phyloP scores from a whole-genome alignment of 768 basidiomycete genomes.

The Suillus cothurnatus region DNA sequence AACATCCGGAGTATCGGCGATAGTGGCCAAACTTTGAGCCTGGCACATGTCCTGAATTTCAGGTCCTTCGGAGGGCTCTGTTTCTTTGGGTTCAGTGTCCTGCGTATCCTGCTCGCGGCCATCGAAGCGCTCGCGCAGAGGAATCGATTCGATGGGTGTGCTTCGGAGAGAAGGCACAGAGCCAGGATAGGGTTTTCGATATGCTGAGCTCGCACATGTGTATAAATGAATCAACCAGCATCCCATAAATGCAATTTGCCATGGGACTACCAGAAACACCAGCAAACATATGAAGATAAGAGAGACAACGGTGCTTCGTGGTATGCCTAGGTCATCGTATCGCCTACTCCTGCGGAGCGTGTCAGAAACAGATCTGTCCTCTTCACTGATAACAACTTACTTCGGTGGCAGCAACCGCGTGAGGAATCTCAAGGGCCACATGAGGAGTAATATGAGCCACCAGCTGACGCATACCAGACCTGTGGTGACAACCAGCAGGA shows the following conservation, averaged over 20 bases:
- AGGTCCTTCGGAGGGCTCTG: conserved; percentile 12
- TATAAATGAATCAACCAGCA: conserved; percentile 79
- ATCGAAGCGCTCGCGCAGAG: conserved; percentile 9
- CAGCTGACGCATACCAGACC: conserved; percentile 68
- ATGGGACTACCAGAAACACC: conserved; percentile 81
- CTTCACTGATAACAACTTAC: conserved; percentile 12
- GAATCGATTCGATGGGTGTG: conserved; percentile 30
- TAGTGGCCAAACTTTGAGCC: background rate
- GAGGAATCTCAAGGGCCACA: conserved; percentile 44
- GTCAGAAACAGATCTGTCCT: background rate
- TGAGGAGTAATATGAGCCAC: conserved; percentile 49
- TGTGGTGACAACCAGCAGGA: conserved; percentile 58
- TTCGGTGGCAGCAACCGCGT: conserved; percentile 13
- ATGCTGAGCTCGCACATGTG: conserved; percentile 50
- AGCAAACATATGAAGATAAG: conserved; percentile 60
- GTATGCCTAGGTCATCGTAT: conserved; percentile 40
- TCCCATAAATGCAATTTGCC: conserved; percentile 89
- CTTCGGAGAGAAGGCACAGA: conserved; percentile 27
- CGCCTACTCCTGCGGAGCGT: conserved; percentile 12
- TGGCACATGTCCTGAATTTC: background rate
- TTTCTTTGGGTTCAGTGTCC: conserved; percentile 13
- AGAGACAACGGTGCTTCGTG: conserved; percentile 55
- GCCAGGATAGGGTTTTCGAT: conserved; percentile 20
- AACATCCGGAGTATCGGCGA: background rate
- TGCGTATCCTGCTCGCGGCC: background rate